Evolutionary conservation across 2,329 filamentous ascomycete species (phyloP), one percentile per base, ranked within the genome.

Genomic region (Diaporthe destruens): DNA sequence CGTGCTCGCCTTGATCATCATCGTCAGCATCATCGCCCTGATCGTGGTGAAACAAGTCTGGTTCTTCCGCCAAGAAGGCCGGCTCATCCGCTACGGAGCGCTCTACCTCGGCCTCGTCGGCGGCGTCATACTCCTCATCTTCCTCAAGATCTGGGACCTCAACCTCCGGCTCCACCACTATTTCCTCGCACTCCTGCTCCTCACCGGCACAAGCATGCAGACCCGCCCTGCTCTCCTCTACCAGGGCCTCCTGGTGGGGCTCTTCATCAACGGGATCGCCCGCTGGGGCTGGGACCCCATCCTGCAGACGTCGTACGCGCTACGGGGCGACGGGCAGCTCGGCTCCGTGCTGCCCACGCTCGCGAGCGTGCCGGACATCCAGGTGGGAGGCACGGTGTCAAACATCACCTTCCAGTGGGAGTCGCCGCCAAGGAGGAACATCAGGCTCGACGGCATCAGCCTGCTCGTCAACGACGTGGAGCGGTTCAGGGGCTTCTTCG

Each of bases 91-190:
- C 51, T 96, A 95, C 78, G 88, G 98, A 7, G 90, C 89, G 77
- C 86, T 98, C 25, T 98, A 98, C 80, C 88, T 86, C 29, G 84
- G 93, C 6, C 89, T 98, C 75, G 83, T 90, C 2, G 80, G 85
- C 2, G 86, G 85, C n/a, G 89, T 98, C 47, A 79, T 96, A 39
- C 83, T 95, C 65, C 88, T 93, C 44, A 85, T 97, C 16, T 84
- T 88, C 1, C 83, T 98, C 7, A 96, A 96, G 0, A 67, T 71
- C 25, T 74, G 73, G 73, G 89, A 91, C 9, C 89, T 98, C 67
- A 93, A 91, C 74, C 87, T 99, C 65, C 91, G 96, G 44, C 95
- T 99, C 71, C 96, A 99, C 80, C 96, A 99, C 81, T 99, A 98
- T 80, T 94, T 98, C 75, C 86, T 98, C 6, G 95, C 92, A 1